Evolutionary conservation across 148 eudicot genomes (phyloP), one percentile per base, ranked within the genome.

Genomic region (Amaranthus palmeri): DNA sequence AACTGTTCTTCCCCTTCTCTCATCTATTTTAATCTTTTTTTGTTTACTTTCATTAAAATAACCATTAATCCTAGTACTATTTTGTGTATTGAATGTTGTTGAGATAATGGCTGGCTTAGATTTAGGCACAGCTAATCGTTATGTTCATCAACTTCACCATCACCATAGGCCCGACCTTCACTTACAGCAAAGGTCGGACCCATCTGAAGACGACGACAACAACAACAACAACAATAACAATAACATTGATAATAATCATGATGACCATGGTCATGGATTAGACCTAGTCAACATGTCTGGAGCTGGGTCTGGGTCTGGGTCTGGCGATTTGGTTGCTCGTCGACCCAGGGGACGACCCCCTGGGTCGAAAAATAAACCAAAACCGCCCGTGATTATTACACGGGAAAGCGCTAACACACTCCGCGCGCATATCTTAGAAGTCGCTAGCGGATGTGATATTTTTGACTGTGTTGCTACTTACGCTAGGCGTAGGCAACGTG

Each of bases 361-460:
- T 10, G 91, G 95, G 7, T 89, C 91, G 3, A 89, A 87, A 13
- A 89, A 89, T 76, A 89, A 82, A 70, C 87, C 88, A 0, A 89
- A 87, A 53, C 95, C 95, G 0, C 95, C 95, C 0, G 89, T 89
- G 4, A 84, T 89, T 25, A 89, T 89, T 61, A 89, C 95, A 0
- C 64, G 88, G 54, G 95, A 89, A 62, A 89, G 95, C 60, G 89
- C 91, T 3, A 89, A 89, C 70, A 84, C 91, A 7, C 83, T 89
- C 47, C 81, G 95, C 50, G 89, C 91, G 8, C 95, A 89, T 66
- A 89, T 89, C 53, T 63, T 89, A 2, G 95, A 89, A 46, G 83
- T 89, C 3, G 83, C 77, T 0, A 84, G 74, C 47, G 91, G 89
- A 3, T 84, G 83, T 18, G 95, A 89, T 50, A 79, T 89, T 1